Evolutionary conservation across 106 monocot genomes (phyloP), one percentile per base, ranked within the genome.

Genomic region (Alisma plantagoaquatica): DNA sequence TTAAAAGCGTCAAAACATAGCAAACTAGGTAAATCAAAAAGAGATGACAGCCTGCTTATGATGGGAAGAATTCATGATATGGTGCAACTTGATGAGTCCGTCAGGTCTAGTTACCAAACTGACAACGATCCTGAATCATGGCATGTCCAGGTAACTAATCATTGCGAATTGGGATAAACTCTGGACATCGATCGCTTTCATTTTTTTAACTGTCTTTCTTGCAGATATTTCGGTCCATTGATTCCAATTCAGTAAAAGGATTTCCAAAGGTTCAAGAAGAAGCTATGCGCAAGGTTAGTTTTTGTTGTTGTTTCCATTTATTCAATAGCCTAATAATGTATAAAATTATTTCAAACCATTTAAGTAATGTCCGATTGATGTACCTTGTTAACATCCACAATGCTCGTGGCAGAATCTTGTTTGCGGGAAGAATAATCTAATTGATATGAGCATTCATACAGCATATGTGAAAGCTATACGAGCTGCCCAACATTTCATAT

Each of bases 391-490:
- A n/a, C n/a, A n/a, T n/a, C n/a, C n/a, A n/a, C n/a, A n/a, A n/a
- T 54, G 22, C 27, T 41, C 54, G 18, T 69, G 9, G 68, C 82
- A 92, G 92, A 92, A 76, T 56, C 86, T 92, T 25, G 82, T 92
- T 1, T 92, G 86, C 54, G 92, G 92, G 26, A 92, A 92, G 57
- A 92, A 92, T 46, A 75, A 86, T 26, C 47, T 92, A 29, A 86
- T 92, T 68, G 92, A 92, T 61, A 92, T 92, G 92, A 92, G 92
- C 43, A 82, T 92, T 65, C 92, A 92, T 54, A 82, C 82, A 20
- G 92, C 92, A 54, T 92, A 92, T 76, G 78, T 92, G 23, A 76
- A 82, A 55, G 86, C 92, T 31, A 92, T 92, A 53, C 73, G 92
- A 64, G 69, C 82, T 70, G 92, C 92, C 25, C 92, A 86, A 49